These are phyloP conservation scores for Fusarium luffae DNA, from an alignment of 2,329 filamentous ascomycete species.

Conservation along the genomic window DNA sequence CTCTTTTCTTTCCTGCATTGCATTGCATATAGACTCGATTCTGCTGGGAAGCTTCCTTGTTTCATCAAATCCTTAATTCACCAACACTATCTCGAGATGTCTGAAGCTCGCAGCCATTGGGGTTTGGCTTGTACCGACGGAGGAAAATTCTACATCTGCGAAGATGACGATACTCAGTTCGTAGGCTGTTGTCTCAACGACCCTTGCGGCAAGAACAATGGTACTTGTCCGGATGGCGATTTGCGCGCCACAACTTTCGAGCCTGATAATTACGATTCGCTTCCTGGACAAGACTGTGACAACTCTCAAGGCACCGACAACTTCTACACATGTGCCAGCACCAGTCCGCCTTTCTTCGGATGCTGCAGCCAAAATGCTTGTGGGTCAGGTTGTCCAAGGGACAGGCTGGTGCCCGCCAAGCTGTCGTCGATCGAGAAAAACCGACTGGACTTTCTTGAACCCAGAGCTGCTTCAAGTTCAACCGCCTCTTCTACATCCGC, in stretches of 20 bases:
- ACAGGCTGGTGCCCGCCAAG: slow-evolving; percentile 24
- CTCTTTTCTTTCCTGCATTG: neutral
- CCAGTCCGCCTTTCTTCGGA: slow-evolving; percentile 52
- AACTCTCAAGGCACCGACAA: slow-evolving; percentile 20
- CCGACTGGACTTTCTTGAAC: slow-evolving; percentile 30
- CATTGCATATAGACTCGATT: neutral
- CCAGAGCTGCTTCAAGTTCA: slow-evolving; percentile 2
- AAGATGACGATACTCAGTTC: slow-evolving; percentile 48
- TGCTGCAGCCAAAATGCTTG: slow-evolving; percentile 51
- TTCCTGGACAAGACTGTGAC: slow-evolving; percentile 51
- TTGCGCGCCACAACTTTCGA: slow-evolving; percentile 50
- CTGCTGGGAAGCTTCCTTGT: neutral
- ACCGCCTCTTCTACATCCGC: slow-evolving; percentile 8
- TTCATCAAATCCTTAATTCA: neutral
- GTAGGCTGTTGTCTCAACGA: slow-evolving; percentile 55
- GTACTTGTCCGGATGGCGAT: slow-evolving; percentile 48
- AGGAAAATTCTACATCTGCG: slow-evolving; percentile 54
- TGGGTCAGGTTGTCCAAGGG: slow-evolving; percentile 19
- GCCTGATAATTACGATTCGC: slow-evolving; percentile 43
- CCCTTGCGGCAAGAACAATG: slow-evolving; percentile 48
- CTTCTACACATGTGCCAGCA: slow-evolving; percentile 53
- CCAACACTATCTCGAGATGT: slow-evolving; percentile 20
- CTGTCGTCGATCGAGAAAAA: slow-evolving; percentile 27
- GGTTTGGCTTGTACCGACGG: slow-evolving; percentile 50
- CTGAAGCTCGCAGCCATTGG: slow-evolving; percentile 29